Evolutionary conservation across 1,284 basidiomycete species (phyloP).

Genomic region (Tilletia setariae): DNA sequence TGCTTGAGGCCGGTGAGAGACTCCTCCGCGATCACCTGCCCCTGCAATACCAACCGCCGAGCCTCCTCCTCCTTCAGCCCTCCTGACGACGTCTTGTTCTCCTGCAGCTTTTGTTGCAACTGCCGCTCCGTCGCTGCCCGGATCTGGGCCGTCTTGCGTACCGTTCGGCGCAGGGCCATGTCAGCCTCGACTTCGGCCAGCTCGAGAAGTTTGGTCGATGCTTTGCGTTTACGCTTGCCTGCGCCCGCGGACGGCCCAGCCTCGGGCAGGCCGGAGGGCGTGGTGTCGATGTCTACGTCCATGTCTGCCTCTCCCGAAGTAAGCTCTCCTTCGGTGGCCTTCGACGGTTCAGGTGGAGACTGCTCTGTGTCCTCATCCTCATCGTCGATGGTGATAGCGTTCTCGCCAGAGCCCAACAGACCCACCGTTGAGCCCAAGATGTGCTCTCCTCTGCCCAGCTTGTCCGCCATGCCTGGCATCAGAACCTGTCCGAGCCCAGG

Average conservation of each 20-base stretch:
- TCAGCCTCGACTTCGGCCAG: constrained; percentile 9
- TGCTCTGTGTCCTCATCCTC: not conserved
- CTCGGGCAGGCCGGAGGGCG: not conserved
- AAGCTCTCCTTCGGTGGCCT: not conserved
- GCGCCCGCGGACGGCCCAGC: not conserved
- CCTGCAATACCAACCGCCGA: too few species aligned
- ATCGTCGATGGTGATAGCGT: not conserved
- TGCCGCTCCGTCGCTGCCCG: not conserved
- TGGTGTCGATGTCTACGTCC: not conserved
- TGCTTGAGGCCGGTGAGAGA: not conserved
- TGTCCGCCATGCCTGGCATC: not conserved
- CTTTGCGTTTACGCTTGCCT: constrained; percentile 7
- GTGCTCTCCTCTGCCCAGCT: not conserved
- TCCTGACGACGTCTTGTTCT: too few species aligned
- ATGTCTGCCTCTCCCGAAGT: not conserved
- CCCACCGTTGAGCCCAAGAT: not conserved
- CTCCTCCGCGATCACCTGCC: too few species aligned
- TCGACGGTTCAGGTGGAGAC: too few species aligned
- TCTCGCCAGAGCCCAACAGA: constrained; percentile 1
- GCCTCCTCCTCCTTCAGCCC: too few species aligned
- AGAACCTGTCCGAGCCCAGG: not conserved
- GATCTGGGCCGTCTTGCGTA: constrained; percentile 13
- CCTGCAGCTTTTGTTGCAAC: not conserved
- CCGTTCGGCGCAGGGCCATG: not conserved
- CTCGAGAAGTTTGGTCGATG: constrained; percentile 13